Evolutionary conservation across 75 land plant species (phyloP), one percentile per base, ranked within the genome.

Genomic region (Pseudotsuga menziesii): DNA sequence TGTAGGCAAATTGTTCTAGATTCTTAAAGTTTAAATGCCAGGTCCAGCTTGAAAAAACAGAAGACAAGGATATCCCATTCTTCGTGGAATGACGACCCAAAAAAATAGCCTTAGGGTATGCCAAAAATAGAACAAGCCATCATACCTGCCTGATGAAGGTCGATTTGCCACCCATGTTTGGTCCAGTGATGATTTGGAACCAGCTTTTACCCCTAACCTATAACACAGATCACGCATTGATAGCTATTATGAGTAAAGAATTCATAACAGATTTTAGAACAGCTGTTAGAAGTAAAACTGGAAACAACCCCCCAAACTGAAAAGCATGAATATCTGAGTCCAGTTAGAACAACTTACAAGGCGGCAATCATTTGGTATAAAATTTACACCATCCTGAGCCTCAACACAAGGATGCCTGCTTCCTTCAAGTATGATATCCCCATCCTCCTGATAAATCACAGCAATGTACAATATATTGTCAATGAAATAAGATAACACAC

Each of bases 131-230:
- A 55, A 26, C 27, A 48, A 73, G 55, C 56, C 56, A 63, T 48
- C 58, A 22, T 29, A 97, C 99, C 99, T 97, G 99, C 25, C 99
- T 86, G 36, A 97, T 97, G 77, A 87, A 97, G 48, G 99, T 97
- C 19, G 99, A 97, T 81, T 97, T 97, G 26, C 99, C 99, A 78
- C 99, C 99, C 99, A 97, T 97, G 77, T 97, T 97, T 61, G 99
- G 99, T 36, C 99, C 99, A 32, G 99, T 97, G 59, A 97, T 92
- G 16, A 97, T 97, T 78, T 97, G 99, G 72, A 97, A 94, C 99
- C 99, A 97, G 77, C 99, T 97, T 77, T 88, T 88, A 35, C 89
- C 98, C 39, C 99, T 86, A 0, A 90, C 88, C 99, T 97, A n/a
- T 41, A 69, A 69, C 3, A 41, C 52, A n/a, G 54, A 48, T 9